Base-by-base conservation (phyloP, 1,284 basidiomycete species). In the Moniliella sp. region DNA sequence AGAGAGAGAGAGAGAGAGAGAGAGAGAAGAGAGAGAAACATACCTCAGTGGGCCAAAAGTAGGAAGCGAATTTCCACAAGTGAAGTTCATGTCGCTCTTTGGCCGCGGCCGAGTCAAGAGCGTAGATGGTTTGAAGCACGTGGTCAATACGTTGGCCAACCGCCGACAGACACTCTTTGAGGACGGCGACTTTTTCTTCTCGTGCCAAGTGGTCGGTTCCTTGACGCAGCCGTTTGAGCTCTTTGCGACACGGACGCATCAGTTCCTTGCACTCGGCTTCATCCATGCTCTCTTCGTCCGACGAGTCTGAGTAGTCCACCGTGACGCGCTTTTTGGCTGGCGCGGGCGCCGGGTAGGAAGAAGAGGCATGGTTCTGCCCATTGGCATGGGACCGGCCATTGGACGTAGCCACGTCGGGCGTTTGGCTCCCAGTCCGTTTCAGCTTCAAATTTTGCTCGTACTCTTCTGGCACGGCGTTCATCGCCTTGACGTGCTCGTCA, bases 191-290 rank as follows among this genome's bases (percentile, higher is more conserved):
- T 64, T 94, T 97, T 62, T 91, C 78, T 47, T 91, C 82, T 47
- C 84, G 70, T 36, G 76, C 76, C 67, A 93, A 76, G 43, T 82
- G 76, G 41, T 86, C 83, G 18, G 83, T 86, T 11, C 80, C 81
- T 30, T 58, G 48, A 63, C 91, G 88, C 31, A 94, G 69, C 65
- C 81, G 78, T 75, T 93, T 93, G 50, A 99, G 69, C 61, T 93
- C 81, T 63, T 81, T 81, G 70, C 94, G 94, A 40, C 93, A 88
- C 2, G 91, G 91, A 31, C 91, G 73, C 45, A 99, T 64, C 52
- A 86, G 75, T 64, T 94, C 86, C 64, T 99, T 99, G 29, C 88
- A 91, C 12, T 77, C 69, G 17, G 67, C 70, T 62, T 97, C 91
- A 55, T 94, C 88, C 86, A 97, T 94, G 4, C 82, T 88, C 7